A percentile compares a stretch with the other conserved stretches of the same genome.
Evolutionary conservation across 202 grass and related monocot genomes (phyloP).

Genomic region (Schoenoplectus triqueter): DNA sequence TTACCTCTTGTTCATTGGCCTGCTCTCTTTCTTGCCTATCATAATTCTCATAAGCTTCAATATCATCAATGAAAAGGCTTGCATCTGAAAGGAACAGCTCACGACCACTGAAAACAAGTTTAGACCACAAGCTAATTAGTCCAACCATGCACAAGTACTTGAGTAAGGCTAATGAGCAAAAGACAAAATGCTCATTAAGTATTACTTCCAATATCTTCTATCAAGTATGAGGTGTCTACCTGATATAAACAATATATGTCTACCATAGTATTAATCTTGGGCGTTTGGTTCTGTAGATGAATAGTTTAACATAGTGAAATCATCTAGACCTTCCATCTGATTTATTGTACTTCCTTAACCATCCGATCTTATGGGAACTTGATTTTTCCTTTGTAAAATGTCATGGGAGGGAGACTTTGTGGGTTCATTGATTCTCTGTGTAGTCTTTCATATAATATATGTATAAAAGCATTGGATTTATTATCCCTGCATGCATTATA

Average conservation of each 20-base stretch:
- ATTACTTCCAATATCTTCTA: neutral
- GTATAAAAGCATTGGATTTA: too few relatives aligned
- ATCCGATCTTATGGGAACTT: too few relatives aligned
- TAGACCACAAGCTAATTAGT: slow-evolving; percentile 9
- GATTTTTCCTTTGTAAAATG: too few relatives aligned
- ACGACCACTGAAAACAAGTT: slow-evolving; percentile 76
- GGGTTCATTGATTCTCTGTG: too few relatives aligned
- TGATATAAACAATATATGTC: neutral
- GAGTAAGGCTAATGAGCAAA: neutral
- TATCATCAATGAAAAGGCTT: slow-evolving; percentile 95
- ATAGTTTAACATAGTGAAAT: too few relatives aligned
- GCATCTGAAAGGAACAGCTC: slow-evolving; percentile 93
- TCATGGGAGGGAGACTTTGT: too few relatives aligned
- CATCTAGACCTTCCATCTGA: too few relatives aligned
- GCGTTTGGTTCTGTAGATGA: too few relatives aligned
- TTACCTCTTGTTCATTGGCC: slow-evolving; percentile 58
- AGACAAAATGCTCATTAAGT: neutral
- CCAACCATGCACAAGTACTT: neutral
- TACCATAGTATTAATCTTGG: too few relatives aligned
- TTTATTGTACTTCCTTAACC: too few relatives aligned
- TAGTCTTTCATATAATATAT: too few relatives aligned
- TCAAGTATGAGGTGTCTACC: neutral
- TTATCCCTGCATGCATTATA: too few relatives aligned
- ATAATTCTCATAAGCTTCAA: slow-evolving; percentile 92
- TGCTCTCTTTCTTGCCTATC: slow-evolving; percentile 62